Evolutionary conservation across 108 stramenopile genomes (phyloP).

Genomic region (Stephanodiscus triporus): DNA sequence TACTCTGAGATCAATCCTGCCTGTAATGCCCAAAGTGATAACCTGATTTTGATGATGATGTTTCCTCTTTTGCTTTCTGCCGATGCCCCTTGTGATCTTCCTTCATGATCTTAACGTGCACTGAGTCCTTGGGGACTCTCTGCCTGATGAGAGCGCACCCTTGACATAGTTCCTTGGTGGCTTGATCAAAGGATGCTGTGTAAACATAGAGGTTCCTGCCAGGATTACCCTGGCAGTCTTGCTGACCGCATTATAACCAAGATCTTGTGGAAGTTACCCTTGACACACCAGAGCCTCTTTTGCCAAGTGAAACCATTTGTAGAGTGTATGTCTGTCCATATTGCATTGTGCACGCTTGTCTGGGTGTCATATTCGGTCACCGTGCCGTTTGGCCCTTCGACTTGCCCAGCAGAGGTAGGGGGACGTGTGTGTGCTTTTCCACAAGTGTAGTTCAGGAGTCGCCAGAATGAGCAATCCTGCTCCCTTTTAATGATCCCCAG

Average conservation of each 20-base stretch:
- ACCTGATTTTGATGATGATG: slow-evolving; percentile 4
- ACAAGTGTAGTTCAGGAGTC: neutral
- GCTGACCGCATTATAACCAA: slow-evolving; percentile 8
- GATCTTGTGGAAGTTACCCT: neutral
- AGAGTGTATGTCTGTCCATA: slow-evolving; percentile 3
- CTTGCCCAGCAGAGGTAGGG: neutral
- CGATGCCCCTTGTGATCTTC: neutral
- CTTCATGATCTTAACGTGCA: neutral
- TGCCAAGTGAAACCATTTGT: slow-evolving; percentile 1
- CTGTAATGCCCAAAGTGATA: slow-evolving; percentile 15
- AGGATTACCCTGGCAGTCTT: neutral
- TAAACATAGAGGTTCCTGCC: neutral
- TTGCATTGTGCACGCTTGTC: neutral
- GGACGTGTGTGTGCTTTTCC: neutral
- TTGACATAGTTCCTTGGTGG: slow-evolving; percentile 5
- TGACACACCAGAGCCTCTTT: slow-evolving; percentile 21
- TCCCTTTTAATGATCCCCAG: slow-evolving; percentile 12
- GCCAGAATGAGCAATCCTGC: slow-evolving; percentile 4
- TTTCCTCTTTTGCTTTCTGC: neutral
- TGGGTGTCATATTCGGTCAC: neutral
- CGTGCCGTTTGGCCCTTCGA: neutral
- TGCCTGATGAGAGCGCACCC: neutral
- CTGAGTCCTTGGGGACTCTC: neutral
- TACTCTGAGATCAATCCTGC: neutral
- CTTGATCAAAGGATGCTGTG: neutral